Evolutionary conservation across 192 early-diverging fungal genomes (phyloP), one percentile per base, ranked within the genome.

Genomic region (Rhizophagus clarus): DNA sequence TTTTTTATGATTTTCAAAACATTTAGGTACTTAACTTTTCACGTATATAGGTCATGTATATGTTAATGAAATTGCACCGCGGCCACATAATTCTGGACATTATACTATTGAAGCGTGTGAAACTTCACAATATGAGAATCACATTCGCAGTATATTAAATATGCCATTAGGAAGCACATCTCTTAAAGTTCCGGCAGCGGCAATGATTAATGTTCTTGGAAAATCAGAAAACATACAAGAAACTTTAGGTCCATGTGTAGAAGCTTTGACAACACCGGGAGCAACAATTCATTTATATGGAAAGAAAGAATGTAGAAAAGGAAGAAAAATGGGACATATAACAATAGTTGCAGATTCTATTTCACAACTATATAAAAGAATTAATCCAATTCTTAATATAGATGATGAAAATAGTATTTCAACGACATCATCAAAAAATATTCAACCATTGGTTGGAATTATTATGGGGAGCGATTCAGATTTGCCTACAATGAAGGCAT

Each of bases 391-490:
- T 73, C 87, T 96, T 22, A 62, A 84, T 28, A 83, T 82, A 1
- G 91, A 91, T 63, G 93, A 92, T 68, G 83, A 90, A 45, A 89
- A 87, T 74, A 88, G 85, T 72, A 77, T 84, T 56, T 82, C 88
- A 69, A 83, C 86, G 69, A 42, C 31, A 10, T n/a, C 37, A 24
- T 22, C 9, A 8, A 29, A 22, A 78, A 90, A 82, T 40, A 76
- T 87, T 14, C 80, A 83, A 31, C 96, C 97, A 11, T 81, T 97
- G 24, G 97, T 99, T 7, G 96, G 94, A 61, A 96, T 99, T 77
- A 98, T 99, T 77, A 99, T 99, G 98, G 98, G 98, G 15, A 96
- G 95, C 0, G 98, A 99, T 88, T 97, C 96, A 17, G 98, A 99
- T 82, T 88, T 99, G 68, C 97, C 97, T 40, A 95, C 93, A 1